phyloP scores from a whole-genome alignment of 768 basidiomycete species.

The Albatrellus ellisii region DNA sequence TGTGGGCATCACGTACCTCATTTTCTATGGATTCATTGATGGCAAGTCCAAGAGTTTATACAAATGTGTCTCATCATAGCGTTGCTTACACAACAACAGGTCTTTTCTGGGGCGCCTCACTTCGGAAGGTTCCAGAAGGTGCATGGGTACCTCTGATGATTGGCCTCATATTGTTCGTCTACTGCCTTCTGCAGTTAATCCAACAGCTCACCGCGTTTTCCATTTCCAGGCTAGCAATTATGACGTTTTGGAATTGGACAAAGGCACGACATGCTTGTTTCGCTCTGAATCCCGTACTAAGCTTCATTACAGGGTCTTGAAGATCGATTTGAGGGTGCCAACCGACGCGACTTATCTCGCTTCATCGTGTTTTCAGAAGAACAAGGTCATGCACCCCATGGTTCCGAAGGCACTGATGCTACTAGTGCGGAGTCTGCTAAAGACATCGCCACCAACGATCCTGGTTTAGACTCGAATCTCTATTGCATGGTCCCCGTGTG shows the following conservation, averaged over 20 bases:
- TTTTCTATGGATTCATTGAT: constrained; percentile 52
- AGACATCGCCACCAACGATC: too few species aligned
- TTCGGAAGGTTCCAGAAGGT: constrained; percentile 49
- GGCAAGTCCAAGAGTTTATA: constrained; percentile 18
- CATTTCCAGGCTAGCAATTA: constrained; percentile 25
- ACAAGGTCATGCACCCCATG: constrained; percentile 8
- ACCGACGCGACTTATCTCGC: constrained; percentile 39
- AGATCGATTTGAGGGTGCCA: constrained; percentile 43
- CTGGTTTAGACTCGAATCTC: too few species aligned
- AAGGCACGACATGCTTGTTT: constrained; percentile 21
- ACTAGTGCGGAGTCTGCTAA: too few species aligned
- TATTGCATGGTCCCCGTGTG: constrained; percentile 5
- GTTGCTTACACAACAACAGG: constrained; percentile 11
- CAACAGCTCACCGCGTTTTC: background rate
- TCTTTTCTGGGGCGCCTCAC: constrained; percentile 51
- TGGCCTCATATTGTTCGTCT: constrained; percentile 33
- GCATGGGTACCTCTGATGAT: constrained; percentile 58
- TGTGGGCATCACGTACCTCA: constrained; percentile 32
- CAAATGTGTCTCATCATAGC: background rate
- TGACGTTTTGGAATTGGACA: constrained; percentile 59
- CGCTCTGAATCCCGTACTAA: background rate
- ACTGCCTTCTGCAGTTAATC: background rate
- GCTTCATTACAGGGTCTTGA: constrained; percentile 29
- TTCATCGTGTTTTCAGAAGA: constrained; percentile 29
- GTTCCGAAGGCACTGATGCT: too few species aligned